phyloP scores from a whole-genome alignment of 257 asterid genomes.

The Jaltomata sinuosa region DNA sequence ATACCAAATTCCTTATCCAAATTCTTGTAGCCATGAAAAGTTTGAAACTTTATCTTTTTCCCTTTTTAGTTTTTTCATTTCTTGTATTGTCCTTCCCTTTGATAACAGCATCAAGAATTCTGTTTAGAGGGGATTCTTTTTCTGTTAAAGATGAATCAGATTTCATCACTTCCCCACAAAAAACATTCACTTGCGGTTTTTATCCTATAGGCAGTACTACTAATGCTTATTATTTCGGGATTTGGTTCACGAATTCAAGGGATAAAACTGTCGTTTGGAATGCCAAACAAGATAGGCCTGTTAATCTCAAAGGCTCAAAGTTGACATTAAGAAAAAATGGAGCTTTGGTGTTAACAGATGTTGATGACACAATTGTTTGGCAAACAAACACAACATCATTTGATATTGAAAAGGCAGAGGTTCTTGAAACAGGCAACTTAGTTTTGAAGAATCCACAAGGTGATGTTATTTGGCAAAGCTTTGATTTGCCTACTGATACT shows the following conservation, averaged over 20 bases:
- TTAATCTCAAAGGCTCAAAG: constrained; percentile 36
- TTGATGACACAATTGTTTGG: constrained; percentile 26
- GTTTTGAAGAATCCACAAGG: constrained; percentile 27
- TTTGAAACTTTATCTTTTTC: neutral
- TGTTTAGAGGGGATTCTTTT: constrained; percentile 28
- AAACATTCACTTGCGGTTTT: constrained; percentile 58
- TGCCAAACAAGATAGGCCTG: constrained; percentile 56
- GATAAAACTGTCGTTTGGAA: constrained; percentile 57
- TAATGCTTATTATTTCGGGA: constrained; percentile 57
- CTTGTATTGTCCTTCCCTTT: neutral
- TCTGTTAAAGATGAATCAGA: constrained; percentile 29
- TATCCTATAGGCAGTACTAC: constrained; percentile 21
- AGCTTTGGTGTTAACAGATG: constrained; percentile 18
- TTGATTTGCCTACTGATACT: constrained; percentile 54
- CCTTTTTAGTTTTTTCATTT: neutral
- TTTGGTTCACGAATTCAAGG: constrained; percentile 60
- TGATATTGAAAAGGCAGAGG: constrained; percentile 22
- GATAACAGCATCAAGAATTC: constrained; percentile 15
- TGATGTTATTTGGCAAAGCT: constrained; percentile 51
- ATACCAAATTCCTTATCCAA: neutral
- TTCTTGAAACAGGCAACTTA: constrained; percentile 49
- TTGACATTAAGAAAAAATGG: constrained; percentile 12
- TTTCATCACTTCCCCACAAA: constrained; percentile 39
- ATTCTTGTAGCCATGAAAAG: neutral
- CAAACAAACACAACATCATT: constrained; percentile 11